These are phyloP conservation scores for Cupressus sempervirens DNA, from an alignment of 75 land plant species.

Conservation along the genomic window DNA sequence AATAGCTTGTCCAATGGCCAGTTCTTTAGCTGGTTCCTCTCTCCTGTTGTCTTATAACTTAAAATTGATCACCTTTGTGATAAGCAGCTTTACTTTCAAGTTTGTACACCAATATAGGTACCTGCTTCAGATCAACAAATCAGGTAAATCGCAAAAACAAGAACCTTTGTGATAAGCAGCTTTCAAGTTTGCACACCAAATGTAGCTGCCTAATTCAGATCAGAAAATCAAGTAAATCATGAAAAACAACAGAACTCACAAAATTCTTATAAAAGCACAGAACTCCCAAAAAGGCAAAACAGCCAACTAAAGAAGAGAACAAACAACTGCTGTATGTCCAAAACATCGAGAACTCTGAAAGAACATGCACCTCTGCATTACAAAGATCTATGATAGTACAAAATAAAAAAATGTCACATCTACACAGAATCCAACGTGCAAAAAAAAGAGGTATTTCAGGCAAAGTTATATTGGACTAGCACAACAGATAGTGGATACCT, in stretches of 20 bases:
- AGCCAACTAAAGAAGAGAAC: not conserved
- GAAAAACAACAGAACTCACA: not conserved
- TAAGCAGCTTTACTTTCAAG: not conserved
- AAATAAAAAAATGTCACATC: not conserved
- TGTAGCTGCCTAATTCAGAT: not conserved
- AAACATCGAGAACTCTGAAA: not conserved
- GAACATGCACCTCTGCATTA: not conserved
- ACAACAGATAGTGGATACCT: not conserved
- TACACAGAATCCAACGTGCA: not conserved
- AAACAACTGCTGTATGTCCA: not conserved
- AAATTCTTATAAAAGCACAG: not conserved
- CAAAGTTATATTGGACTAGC: not conserved
- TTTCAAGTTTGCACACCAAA: constrained; percentile 2
- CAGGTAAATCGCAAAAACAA: not conserved
- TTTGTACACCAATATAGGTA: not conserved
- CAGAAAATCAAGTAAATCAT: not conserved
- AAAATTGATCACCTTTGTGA: not conserved
- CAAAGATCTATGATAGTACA: not conserved
- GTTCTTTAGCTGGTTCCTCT: not conserved
- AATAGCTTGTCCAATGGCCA: constrained; percentile 2
- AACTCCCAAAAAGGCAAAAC: not conserved
- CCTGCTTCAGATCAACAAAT: not conserved
- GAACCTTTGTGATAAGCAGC: not conserved
- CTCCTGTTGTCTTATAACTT: not conserved
- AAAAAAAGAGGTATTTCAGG: not conserved